Percentiles rank a stretch among this genome's conserved stretches.
Conservation (phyloP, 345 rosid genomes). For the Firmiana major region DNA sequence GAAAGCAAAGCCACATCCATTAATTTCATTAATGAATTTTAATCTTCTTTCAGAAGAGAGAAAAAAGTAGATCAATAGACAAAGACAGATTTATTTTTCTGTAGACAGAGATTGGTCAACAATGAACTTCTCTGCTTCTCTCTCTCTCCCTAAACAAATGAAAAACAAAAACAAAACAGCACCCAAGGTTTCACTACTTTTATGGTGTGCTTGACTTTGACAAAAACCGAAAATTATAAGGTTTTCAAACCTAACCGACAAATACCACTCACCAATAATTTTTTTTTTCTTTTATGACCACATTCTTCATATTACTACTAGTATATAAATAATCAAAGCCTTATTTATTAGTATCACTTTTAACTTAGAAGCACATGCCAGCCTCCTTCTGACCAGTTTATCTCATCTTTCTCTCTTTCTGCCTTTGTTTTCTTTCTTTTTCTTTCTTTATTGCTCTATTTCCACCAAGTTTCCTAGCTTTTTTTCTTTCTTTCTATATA, state of each 20-base stretch:
- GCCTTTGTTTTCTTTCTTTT: no score
- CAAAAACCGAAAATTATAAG: background rate
- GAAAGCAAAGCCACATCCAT: background rate
- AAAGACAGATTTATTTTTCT: background rate
- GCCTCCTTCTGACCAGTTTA: background rate
- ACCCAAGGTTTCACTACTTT: constrained; percentile 15
- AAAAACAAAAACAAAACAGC: background rate
- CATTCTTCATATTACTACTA: background rate
- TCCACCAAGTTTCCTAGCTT: constrained; percentile 33
- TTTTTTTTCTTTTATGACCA: background rate
- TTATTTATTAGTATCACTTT: background rate
- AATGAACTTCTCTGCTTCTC: background rate
- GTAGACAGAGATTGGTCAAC: constrained; percentile 2
- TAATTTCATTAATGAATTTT: background rate
- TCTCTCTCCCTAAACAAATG: background rate
- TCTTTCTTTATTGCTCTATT: constrained; percentile 9
- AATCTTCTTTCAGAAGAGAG: background rate
- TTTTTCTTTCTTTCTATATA: background rate
- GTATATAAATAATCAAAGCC: background rate
- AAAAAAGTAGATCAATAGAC: background rate
- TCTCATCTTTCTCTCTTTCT: background rate
- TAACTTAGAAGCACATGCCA: constrained; percentile 24
- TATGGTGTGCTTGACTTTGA: constrained; percentile 30
- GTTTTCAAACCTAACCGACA: constrained; percentile 24
- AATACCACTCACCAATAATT: background rate